Percentiles rank a stretch among this genome's conserved stretches.
Conservation (phyloP, 441 rosid genomes). For the Mallotus repandus region DNA sequence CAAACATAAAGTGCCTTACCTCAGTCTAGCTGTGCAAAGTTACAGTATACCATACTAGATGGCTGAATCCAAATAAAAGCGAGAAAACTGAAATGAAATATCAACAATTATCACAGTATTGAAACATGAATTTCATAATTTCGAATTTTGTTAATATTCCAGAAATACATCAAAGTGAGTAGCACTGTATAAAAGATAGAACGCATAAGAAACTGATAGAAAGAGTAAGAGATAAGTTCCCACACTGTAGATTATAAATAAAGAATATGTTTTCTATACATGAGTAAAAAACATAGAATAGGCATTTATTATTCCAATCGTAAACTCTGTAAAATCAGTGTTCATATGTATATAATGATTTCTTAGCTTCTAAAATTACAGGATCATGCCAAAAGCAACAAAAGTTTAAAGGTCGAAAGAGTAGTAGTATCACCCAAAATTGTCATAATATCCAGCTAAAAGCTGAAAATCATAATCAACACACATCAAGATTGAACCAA, state of each 20-base stretch:
- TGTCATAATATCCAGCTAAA: background rate
- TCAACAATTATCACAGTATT: background rate
- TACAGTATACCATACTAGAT: background rate
- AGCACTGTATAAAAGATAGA: background rate
- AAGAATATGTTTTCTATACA: background rate
- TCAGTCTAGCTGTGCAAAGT: background rate
- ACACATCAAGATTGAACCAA: conserved; percentile 41
- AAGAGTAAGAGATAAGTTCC: background rate
- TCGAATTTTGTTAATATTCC: background rate
- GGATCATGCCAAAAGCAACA: background rate
- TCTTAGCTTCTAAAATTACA: conserved; percentile 6
- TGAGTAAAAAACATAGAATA: background rate
- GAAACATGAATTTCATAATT: background rate
- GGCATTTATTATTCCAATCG: background rate
- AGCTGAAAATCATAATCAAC: background rate
- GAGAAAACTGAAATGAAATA: background rate
- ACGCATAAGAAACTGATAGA: background rate
- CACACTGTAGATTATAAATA: background rate
- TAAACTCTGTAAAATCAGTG: background rate
- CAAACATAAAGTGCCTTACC: background rate
- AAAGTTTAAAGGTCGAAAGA: background rate
- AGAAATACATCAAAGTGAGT: too few relatives aligned
- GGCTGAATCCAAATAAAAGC: background rate
- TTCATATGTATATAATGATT: background rate
- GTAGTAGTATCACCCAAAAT: background rate